Base-by-base conservation (phyloP, 495 filamentous ascomycete species). In the Podospora sp. region DNA sequence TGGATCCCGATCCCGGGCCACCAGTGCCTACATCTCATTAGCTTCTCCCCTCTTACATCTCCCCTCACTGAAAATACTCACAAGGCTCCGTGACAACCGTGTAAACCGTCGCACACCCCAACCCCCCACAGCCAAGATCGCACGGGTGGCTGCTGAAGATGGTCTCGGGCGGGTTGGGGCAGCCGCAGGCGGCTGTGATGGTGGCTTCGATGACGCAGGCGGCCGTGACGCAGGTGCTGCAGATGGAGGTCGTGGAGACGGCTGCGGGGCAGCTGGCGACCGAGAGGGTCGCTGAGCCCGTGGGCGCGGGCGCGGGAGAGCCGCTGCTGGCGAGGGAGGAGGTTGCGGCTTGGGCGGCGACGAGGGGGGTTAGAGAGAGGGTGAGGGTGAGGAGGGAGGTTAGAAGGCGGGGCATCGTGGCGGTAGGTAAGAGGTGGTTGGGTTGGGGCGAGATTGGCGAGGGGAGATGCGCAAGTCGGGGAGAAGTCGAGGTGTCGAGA, bases 231-330 rank as follows among this genome's bases (percentile, higher is more conserved):
- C 74, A 76, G 8, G 74, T 71, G 21, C 20, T 56, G 71, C 74
- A 76, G 60, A 76, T 60, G 50, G 49, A 55, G 21, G 65, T 70
- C 6, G 73, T 73, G 7, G 65, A 70, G 18, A 71, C 60, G 12
- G 73, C 69, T 36, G 72, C 70, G 0, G 73, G 63, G 55, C 73
- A 76, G 16, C 68, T 68, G 12, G 69, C 71, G 16, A 68, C 70
- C 4, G 36, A 16, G 21, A 29, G 26, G 2, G 51, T 52, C 2
- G 63, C 33, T 11, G 52, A 22, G 18, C 50, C 36, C 50, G 35
- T 60, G 58, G 8, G 12, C 8, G 36, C 7, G 11, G 60, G 60
- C 20, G 40, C 7, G 11, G 60, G 60, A 18, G 40, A 29, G 3
- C 20, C 24, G 60, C 16, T 62, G 35, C 35, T 50, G 60, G 12